Percentiles rank a stretch among this genome's conserved stretches.
Conservation (phyloP, 2,329 filamentous ascomycete species). For the Xylaria sp. region DNA sequence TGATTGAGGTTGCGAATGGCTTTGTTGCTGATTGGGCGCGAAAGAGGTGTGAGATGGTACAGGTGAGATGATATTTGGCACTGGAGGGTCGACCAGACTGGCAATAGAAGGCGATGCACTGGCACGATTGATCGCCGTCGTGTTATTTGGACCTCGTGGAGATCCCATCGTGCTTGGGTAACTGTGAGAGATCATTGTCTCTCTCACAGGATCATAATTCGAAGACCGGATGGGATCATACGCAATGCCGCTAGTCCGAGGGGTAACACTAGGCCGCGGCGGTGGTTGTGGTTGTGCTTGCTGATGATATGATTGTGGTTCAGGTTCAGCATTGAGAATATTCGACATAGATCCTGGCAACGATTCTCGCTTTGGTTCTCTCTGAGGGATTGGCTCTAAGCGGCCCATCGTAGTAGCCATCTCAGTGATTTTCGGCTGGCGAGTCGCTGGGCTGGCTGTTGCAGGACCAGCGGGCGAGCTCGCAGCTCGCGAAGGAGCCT, state of each 20-base stretch:
- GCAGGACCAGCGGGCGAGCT: slow-evolving; percentile 39
- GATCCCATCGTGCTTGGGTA: slow-evolving; percentile 60
- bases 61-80: slow-evolving; percentile 54
- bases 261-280: slow-evolving; percentile 53
- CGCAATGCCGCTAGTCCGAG: slow-evolving; percentile 78
- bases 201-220: slow-evolving; percentile 72
- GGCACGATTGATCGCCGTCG: slow-evolving; percentile 68
- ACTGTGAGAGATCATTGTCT: slow-evolving; percentile 67
- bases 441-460: slow-evolving; percentile 44
- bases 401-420: slow-evolving; percentile 45
- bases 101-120: slow-evolving; percentile 92
- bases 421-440: slow-evolving; percentile 56
- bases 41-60: slow-evolving; percentile 52
- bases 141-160: slow-evolving; percentile 55
- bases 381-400: slow-evolving; percentile 53
- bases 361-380: slow-evolving; percentile 63
- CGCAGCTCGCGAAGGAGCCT: slow-evolving; percentile 42
- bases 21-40: slow-evolving; percentile 45
- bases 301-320: slow-evolving; percentile 56
- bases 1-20: slow-evolving; percentile 42
- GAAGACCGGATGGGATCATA: slow-evolving; percentile 89
- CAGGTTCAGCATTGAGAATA: slow-evolving; percentile 65
- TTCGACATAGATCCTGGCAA: slow-evolving; percentile 64
- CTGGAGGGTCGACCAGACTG: slow-evolving; percentile 82
- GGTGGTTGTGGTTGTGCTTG: slow-evolving; percentile 58